Conservation (phyloP, 345 rosid genomes). For the Pugionium cornutum region DNA sequence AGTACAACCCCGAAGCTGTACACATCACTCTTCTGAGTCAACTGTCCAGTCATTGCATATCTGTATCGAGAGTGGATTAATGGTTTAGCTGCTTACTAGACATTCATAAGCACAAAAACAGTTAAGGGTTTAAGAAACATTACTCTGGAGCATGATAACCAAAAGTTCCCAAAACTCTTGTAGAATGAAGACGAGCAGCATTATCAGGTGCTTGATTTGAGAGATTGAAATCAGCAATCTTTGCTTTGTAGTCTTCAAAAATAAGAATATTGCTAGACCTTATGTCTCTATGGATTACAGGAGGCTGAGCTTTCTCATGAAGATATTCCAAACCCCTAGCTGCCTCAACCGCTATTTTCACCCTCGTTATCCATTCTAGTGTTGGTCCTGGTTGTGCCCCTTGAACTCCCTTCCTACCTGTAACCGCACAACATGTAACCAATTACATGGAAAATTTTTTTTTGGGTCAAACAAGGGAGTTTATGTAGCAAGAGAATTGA, state of each 20-base stretch:
- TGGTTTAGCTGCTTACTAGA: constrained; percentile 1
- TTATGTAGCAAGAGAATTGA: constrained; percentile 13
- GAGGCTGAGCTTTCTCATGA: constrained; percentile 42
- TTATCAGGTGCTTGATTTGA: constrained; percentile 45
- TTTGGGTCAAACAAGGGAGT: constrained; percentile 1
- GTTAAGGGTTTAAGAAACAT: constrained; percentile 13
- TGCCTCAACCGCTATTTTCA: constrained; percentile 43
- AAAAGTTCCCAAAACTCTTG: constrained; percentile 44
- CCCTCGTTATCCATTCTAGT: constrained; percentile 44
- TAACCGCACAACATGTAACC: constrained; percentile 20
- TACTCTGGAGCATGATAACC: constrained; percentile 49
- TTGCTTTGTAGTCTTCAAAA: constrained; percentile 42
- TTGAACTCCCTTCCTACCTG: constrained; percentile 45
- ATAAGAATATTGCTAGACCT: constrained; percentile 42
- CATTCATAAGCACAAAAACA: constrained; percentile 1
- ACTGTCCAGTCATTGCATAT: constrained; percentile 45
- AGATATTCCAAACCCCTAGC: constrained; percentile 44
- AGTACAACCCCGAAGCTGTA: constrained; percentile 46
- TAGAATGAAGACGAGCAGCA: constrained; percentile 45
- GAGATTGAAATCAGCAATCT: constrained; percentile 45
- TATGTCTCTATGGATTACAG: constrained; percentile 17
- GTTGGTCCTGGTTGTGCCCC: constrained; percentile 48
- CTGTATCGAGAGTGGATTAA: constrained; percentile 16
- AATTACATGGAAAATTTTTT: not conserved
- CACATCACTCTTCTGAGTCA: constrained; percentile 48